Evolutionary conservation across 2,329 filamentous ascomycete species (phyloP).

Genomic region (Lasiodiplodia hormozganensis): DNA sequence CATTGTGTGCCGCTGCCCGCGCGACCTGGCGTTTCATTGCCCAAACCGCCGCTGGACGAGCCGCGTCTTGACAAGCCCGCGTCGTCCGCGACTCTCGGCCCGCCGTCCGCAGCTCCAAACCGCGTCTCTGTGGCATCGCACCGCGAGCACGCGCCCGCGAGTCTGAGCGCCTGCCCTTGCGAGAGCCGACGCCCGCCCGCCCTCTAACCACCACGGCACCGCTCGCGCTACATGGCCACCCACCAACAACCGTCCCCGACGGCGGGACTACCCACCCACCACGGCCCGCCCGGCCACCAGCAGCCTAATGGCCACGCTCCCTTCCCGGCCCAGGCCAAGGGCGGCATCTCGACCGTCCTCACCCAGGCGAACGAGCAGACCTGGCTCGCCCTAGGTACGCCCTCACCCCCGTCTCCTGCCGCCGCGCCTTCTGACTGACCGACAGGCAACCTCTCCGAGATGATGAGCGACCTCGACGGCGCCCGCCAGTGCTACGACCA

Average conservation of each 20-base stretch:
- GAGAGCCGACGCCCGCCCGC: slow-evolving; percentile 12
- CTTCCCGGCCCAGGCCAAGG: slow-evolving; percentile 63
- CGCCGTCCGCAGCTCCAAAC: neutral
- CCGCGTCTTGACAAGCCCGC: slow-evolving; percentile 1
- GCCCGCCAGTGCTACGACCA: slow-evolving; percentile 91
- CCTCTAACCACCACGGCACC: slow-evolving; percentile 13
- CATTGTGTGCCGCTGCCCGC: slow-evolving; percentile 17
- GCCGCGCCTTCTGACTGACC: slow-evolving; percentile 33
- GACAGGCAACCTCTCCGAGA: slow-evolving; percentile 81
- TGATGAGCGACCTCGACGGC: slow-evolving; percentile 86
- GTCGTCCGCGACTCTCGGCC: slow-evolving; percentile 1
- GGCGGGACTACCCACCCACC: slow-evolving; percentile 72
- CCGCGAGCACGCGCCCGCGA: slow-evolving; percentile 27
- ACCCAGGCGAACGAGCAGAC: slow-evolving; percentile 81
- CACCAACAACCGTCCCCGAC: slow-evolving; percentile 83
- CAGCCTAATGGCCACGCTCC: slow-evolving; percentile 61
- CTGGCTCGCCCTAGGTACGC: slow-evolving; percentile 91
- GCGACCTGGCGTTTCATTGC: slow-evolving; percentile 9
- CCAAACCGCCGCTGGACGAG: slow-evolving; percentile 1
- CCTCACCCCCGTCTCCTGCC: neutral
- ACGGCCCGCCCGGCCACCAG: slow-evolving; percentile 69
- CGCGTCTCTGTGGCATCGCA: slow-evolving; percentile 5
- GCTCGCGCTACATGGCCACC: slow-evolving; percentile 61
- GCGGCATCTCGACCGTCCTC: slow-evolving; percentile 71
- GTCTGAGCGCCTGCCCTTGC: slow-evolving; percentile 20